A percentile compares a stretch with the other conserved stretches of the same genome.
phyloP scores from a whole-genome alignment of 257 asterid species.

The Plantago major region DNA sequence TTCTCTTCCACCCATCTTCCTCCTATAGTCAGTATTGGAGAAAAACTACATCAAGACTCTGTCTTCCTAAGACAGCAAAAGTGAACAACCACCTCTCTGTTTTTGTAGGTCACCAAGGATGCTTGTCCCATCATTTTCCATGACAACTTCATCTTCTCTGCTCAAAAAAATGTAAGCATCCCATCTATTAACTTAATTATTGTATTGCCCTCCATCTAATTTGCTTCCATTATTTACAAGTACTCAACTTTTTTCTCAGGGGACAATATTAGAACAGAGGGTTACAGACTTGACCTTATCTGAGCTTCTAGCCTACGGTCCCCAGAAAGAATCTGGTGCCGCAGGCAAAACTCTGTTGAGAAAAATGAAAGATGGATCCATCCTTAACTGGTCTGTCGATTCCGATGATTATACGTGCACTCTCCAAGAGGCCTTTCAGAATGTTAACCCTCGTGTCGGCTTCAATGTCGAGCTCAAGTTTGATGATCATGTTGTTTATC shows the following conservation, averaged over 20 bases:
- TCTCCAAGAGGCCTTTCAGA: slow-evolving; percentile 70
- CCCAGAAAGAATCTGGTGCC: slow-evolving; percentile 45
- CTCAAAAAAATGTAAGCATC: slow-evolving; percentile 29
- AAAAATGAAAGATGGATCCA: slow-evolving; percentile 76
- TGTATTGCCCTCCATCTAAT: too few species aligned
- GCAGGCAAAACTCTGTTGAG: slow-evolving; percentile 62
- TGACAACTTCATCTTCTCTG: slow-evolving; percentile 78
- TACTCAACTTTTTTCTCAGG: slow-evolving; percentile 36
- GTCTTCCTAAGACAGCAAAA: slow-evolving; percentile 42
- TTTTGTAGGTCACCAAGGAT: slow-evolving; percentile 89
- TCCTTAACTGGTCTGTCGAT: slow-evolving; percentile 65
- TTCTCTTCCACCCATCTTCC: slow-evolving; percentile 2
- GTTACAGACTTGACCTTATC: slow-evolving; percentile 68
- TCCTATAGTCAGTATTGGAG: too few species aligned
- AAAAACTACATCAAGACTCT: slow-evolving; percentile 23
- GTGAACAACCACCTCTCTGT: slow-evolving; percentile 34
- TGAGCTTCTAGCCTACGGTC: slow-evolving; percentile 78
- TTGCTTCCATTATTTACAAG: neutral
- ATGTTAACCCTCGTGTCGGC: slow-evolving; percentile 68
- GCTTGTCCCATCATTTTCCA: slow-evolving; percentile 89
- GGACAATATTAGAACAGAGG: slow-evolving; percentile 57
- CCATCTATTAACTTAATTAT: slow-evolving; percentile 5
- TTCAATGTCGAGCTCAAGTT: slow-evolving; percentile 90
- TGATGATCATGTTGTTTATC: slow-evolving; percentile 67
- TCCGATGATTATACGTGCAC: slow-evolving; percentile 75